phyloP scores from a whole-genome alignment of 73 alveolate species.

The Paraurostyla sp. region DNA sequence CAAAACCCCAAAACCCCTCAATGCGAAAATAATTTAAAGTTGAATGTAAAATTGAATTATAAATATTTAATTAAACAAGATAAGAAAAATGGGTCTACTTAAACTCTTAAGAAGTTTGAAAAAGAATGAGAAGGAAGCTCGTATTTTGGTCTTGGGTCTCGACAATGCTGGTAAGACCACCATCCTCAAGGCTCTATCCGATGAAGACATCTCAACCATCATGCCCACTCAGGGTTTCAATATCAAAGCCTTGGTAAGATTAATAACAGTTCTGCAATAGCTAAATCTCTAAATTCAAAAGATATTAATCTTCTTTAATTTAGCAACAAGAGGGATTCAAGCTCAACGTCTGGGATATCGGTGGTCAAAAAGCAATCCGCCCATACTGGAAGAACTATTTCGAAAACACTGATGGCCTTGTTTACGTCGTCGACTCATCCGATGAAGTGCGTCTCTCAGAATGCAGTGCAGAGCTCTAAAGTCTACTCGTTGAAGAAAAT shows the following conservation, averaged over 20 bases:
- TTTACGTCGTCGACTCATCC: constrained; percentile 86
- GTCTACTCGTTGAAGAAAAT: constrained; percentile 82
- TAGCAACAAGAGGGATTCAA: constrained; percentile 98
- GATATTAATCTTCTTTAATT: background rate
- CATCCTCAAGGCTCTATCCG: constrained; percentile 95
- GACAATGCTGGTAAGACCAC: constrained; percentile 99
- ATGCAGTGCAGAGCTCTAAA: constrained; percentile 69
- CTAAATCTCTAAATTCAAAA: background rate
- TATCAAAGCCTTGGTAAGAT: constrained; percentile 70
- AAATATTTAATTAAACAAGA: constrained; percentile 9
- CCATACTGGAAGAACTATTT: constrained; percentile 86
- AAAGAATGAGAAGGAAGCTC: constrained; percentile 95
- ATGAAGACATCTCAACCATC: constrained; percentile 94
- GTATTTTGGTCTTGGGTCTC: constrained; percentile 97
- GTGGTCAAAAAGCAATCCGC: constrained; percentile 97
- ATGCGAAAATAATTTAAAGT: background rate
- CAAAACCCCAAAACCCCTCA: too few species aligned
- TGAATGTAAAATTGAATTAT: background rate
- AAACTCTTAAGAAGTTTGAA: constrained; percentile 75
- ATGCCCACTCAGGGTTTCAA: constrained; percentile 91
- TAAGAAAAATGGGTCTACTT: constrained; percentile 78
- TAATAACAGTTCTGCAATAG: background rate
- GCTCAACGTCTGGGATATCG: constrained; percentile 99
- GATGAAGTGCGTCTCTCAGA: constrained; percentile 84
- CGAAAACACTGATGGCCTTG: constrained; percentile 87